These are phyloP conservation scores for Chaetoscypha palmicola DNA, from an alignment of 2,329 filamentous ascomycete species.

Conservation along the genomic window DNA sequence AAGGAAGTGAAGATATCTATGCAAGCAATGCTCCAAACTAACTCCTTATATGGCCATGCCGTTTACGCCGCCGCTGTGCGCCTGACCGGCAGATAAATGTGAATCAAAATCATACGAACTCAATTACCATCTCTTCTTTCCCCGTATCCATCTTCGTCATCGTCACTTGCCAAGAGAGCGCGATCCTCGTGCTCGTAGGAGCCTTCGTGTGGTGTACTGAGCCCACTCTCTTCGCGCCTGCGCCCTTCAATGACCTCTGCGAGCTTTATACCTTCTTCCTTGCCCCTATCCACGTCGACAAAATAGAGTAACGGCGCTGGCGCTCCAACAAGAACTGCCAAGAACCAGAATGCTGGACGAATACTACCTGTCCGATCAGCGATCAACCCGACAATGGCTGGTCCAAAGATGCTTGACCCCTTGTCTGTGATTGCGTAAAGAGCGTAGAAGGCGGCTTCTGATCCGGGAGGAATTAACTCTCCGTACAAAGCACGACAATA, in stretches of 20 bases:
- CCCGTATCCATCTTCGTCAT: slow-evolving; percentile 10
- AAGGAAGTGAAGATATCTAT: no score
- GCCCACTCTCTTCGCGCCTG: slow-evolving; percentile 26
- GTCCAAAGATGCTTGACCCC: slow-evolving; percentile 87
- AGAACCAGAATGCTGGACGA: slow-evolving; percentile 83
- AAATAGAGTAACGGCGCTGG: slow-evolving; percentile 79
- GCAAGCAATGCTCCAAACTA: no score
- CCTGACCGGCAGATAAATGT: not conserved
- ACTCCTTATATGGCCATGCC: not conserved
- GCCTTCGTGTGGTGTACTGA: slow-evolving; percentile 8
- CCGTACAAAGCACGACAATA: slow-evolving; percentile 92
- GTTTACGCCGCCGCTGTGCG: not conserved
- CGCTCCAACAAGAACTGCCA: slow-evolving; percentile 75
- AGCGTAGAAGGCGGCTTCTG: slow-evolving; percentile 92
- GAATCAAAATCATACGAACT: not conserved
- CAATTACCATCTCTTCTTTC: not conserved
- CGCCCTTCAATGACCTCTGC: slow-evolving; percentile 53
- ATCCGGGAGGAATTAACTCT: slow-evolving; percentile 88
- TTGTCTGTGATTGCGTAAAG: slow-evolving; percentile 98
- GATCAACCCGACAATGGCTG: slow-evolving; percentile 86
- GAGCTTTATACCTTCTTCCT: slow-evolving; percentile 58
- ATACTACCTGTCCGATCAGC: slow-evolving; percentile 79
- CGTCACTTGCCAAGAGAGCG: slow-evolving; percentile 11
- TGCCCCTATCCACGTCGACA: slow-evolving; percentile 77
- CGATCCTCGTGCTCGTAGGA: not conserved